Conservation (phyloP, 352 stramenopile genomes). For the Pythium grandisporangium region DNA sequence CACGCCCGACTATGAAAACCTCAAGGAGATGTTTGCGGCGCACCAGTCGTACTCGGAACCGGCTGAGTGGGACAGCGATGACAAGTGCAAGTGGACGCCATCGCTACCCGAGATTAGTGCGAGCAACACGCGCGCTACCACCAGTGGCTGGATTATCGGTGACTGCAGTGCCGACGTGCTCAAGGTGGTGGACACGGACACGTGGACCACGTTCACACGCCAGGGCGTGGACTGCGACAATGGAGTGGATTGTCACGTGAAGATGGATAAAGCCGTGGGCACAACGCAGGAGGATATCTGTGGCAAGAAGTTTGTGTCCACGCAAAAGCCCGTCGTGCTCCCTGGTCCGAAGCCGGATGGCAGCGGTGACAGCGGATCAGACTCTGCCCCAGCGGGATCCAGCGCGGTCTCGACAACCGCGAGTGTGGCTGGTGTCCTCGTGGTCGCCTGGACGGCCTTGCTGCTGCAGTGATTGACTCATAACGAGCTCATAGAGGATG, state of each 20-base stretch:
- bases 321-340: neutral
- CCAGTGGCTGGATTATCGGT: constrained; percentile 58
- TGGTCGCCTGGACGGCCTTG: no score
- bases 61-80: constrained; percentile 44
- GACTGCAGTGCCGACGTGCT: constrained; percentile 42
- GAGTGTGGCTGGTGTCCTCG: no score
- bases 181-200: constrained; percentile 56
- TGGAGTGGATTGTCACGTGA: constrained; percentile 65
- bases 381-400: no score
- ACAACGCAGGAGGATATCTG: constrained; percentile 79
- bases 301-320: constrained; percentile 42
- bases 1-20: constrained; percentile 61
- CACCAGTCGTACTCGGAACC: constrained; percentile 42
- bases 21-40: constrained; percentile 60
- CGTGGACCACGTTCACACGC: constrained; percentile 67
- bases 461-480: no score
- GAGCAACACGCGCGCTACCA: constrained; percentile 34
- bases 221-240: constrained; percentile 65
- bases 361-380: no score
- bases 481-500: no score
- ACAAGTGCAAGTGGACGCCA: constrained; percentile 66
- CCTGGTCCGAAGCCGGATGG: no score
- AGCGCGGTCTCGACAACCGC: no score
- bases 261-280: constrained; percentile 30
- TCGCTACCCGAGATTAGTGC: constrained; percentile 29